phyloP scores from a whole-genome alignment of 176 grass and related monocot species.

The Calamus simplicifolius region DNA sequence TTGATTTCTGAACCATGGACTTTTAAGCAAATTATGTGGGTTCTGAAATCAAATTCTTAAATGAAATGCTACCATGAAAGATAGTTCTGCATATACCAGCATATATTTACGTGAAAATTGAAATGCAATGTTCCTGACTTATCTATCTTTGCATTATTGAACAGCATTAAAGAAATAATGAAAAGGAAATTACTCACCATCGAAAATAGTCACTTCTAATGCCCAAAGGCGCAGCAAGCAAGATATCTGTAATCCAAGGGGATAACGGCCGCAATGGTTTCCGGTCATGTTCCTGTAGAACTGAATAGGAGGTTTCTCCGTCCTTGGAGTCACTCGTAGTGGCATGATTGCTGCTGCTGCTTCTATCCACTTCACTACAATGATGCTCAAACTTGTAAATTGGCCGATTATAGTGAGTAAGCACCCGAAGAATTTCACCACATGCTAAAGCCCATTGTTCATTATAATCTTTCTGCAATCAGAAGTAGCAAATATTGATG shows the following conservation, averaged over 20 bases:
- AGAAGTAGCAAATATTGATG: constrained; percentile 6
- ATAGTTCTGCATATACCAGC: too few species aligned
- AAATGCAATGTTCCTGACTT: too few species aligned
- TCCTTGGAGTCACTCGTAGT: constrained; percentile 50
- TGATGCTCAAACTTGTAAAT: constrained; percentile 69
- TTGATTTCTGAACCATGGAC: too few species aligned
- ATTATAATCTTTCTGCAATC: constrained; percentile 79
- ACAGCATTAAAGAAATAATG: not conserved
- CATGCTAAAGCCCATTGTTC: constrained; percentile 99
- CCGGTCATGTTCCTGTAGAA: constrained; percentile 59
- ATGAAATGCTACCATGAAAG: too few species aligned
- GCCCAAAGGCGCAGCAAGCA: constrained; percentile 87
- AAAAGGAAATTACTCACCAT: constrained; percentile 48
- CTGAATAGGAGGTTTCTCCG: constrained; percentile 39
- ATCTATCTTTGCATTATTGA: too few species aligned
- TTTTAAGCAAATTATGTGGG: too few species aligned
- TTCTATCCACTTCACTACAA: constrained; percentile 49
- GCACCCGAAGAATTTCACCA: constrained; percentile 90
- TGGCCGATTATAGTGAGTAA: constrained; percentile 98
- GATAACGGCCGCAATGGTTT: constrained; percentile 79
- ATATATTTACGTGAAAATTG: too few species aligned
- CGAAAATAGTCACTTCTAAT: constrained; percentile 99
- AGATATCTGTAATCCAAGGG: constrained; percentile 97
- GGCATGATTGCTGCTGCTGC: constrained; percentile 37
- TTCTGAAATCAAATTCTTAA: too few species aligned